Evolutionary conservation across 129 eudicot species (phyloP), one percentile per base, ranked within the genome.

Genomic region (Ambrosia trifida): DNA sequence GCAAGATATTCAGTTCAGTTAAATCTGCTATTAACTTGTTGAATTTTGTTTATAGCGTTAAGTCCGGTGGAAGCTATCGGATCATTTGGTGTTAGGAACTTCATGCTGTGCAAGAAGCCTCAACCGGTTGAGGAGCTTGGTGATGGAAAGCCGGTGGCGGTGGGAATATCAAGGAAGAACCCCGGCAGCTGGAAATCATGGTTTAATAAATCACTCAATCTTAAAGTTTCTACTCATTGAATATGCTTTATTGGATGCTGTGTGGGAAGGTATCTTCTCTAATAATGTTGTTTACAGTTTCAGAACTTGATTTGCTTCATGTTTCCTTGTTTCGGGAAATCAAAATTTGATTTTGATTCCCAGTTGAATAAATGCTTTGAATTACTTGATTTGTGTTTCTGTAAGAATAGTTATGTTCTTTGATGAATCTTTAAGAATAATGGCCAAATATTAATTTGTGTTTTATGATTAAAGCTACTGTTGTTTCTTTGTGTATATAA

Each of bases 81-180:
- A 32, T 81, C 95, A 2, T 64, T 81, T 4, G 98, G 98, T 31
- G 89, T 81, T 12, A 80, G 96, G 12, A 92, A 89, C 46, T 92
- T 92, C 80, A 79, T 89, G 86, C 76, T 92, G 68, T 92, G 91
- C 85, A 92, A 92, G 89, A 92, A 83, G 85, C 91, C 98, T 18
- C 89, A 80, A 31, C 64, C 65, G 41, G 80, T 80, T 73, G 77
- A 73, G 61, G 74, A 44, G 58, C 60, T 7, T 0, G 72, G 78
- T 41, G 86, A 35, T 24, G 83, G 82, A 65, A 74, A 74, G 64
- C 64, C 79, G 41, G 66, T 44, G 32, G 47, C 72, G 41, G 87
- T 73, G 66, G 69, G 70, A 57, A 67, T 67, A 30, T 17, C 76
- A n/a, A 61, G 85, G 67, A 85, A 83, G 82, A 68, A 81, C 19